Evolutionary conservation across 2,329 filamentous ascomycete genomes (phyloP), one percentile per base, ranked within the genome.

Genomic region (Aspergillus phoenicis): DNA sequence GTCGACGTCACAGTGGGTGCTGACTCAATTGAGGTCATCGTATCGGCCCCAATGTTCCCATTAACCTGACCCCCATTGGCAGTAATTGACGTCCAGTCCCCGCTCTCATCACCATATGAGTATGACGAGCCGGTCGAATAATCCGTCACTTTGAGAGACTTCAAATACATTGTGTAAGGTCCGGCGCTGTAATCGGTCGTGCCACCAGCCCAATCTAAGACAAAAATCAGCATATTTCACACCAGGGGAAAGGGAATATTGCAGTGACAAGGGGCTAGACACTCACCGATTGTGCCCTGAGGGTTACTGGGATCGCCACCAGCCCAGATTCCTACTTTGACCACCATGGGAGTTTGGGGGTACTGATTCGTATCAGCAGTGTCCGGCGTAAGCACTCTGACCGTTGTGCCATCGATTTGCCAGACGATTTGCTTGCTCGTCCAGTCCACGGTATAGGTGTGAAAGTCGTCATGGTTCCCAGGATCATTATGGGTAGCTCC

Each of bases 361-460:
- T 96, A 99, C 77, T 96, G 91, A 64, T 73, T 71, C 41, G 83
- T 73, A 63, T 89, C 85, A 62, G 93, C 91, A 56, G 91, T 87
- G 53, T 80, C 82, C 43, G 87, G 85, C 51, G 84, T 87, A 61
- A 97, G 83, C 10, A 90, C 90, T 61, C 95, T 89, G 52, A 97
- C 86, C 5, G 89, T 87, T 13, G 83, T 85, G 59, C 89, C 91
- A 73, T 90, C 91, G 64, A 96, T 91, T 64, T 89, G 87, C 93
- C 94, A 99, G 39, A 93, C 84, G 72, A 97, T 89, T 72, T 93
- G 89, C 57, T 89, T 85, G 41, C 88, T 82, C 0, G 92, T 97
- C 95, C 95, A 99, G 76, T 97, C 93, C 70, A 98, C 82, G 3
- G 89, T 88, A 80, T 98, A 99, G 8, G 88, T 97, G 76, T 94